A percentile compares a stretch with the other conserved stretches of the same genome.
phyloP scores from a whole-genome alignment of 805 yeast genomes.

The Dipodascus albidus region DNA sequence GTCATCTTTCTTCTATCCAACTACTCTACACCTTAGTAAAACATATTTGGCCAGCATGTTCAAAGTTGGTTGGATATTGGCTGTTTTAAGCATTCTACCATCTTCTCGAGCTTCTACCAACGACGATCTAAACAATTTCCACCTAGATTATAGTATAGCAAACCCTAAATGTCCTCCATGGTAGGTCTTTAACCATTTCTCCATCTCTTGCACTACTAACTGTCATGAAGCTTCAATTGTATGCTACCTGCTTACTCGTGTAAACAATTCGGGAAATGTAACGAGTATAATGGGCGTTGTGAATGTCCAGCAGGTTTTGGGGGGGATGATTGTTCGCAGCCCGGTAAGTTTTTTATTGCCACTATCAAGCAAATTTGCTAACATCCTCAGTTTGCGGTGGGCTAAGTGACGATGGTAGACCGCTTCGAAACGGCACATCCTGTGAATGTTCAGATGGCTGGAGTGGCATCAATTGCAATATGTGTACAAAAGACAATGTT shows the following conservation, averaged over 20 bases:
- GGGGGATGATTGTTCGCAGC: conserved; percentile 82
- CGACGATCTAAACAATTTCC: neutral
- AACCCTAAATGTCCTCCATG: conserved; percentile 14
- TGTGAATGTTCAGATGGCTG: conserved; percentile 83
- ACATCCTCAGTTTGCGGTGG: conserved; percentile 53
- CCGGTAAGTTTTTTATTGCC: conserved; percentile 24
- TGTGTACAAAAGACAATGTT: conserved; percentile 61
- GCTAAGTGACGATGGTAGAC: conserved; percentile 55
- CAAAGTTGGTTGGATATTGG: neutral
- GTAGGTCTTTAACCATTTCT: conserved; percentile 6
- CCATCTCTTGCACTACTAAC: conserved; percentile 20
- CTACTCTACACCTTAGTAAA: neutral
- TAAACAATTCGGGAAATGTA: conserved; percentile 82
- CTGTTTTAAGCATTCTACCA: neutral
- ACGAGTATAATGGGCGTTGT: conserved; percentile 80
- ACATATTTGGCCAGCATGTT: neutral
- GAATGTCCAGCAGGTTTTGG: conserved; percentile 90
- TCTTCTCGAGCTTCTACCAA: neutral
- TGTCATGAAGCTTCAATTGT: conserved; percentile 91
- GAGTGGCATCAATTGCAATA: conserved; percentile 85
- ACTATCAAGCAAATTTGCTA: neutral
- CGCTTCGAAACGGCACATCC: conserved; percentile 36
- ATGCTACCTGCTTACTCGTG: conserved; percentile 84
- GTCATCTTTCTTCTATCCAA: neutral
- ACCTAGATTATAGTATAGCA: conserved; percentile 2